Base-by-base conservation (phyloP, 2,329 filamentous ascomycete genomes). In the Penicillium sp. region DNA sequence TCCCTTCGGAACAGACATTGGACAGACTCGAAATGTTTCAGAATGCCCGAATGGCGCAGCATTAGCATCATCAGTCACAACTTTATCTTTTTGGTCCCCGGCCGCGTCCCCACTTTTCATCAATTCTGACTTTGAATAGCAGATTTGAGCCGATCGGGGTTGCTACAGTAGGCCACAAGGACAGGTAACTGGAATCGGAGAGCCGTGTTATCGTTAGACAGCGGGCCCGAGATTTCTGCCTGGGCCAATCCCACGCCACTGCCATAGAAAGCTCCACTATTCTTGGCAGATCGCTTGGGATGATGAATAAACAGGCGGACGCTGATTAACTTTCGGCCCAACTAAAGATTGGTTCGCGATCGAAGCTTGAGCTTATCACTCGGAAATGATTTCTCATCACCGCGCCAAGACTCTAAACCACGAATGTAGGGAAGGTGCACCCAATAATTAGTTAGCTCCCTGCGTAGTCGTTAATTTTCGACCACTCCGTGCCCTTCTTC, bases 261-360 rank as follows among this genome's bases (percentile, higher is more conserved):
- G 30, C 30, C 40, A 57, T 57, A 49, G 54, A 57, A 57, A 57
- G 4, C 54, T 57, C 54, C 54, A 60, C 52, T 43, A 48, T 26
- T 60, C 58, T 45, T 45, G 25, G n/a, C 45, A 30, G 26, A 49
- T 49, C 45, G 30, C 16, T 49, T 49, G 49, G 52, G 22, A 60
- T 60, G 58, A 60, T 60, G 53, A 60, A 60, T 60, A 60, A 60
- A 60, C 52, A 60, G 58, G 53, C 28, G 52, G 58, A 48, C n/a
- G 33, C 35, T 49, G 7, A 40, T 57, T 57, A 51, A 57, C 48
- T 49, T 61, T 53, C 46, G 46, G 54, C 54, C 55, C 38, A 58
- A 61, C 4, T 58, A 43, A 49, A 51, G 58, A 59, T 58, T 61
- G 49, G 51, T 59, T 58, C 35, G 51, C 40, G 56, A 55, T 59